A percentile compares a stretch with the other conserved stretches of the same genome.
These are phyloP conservation scores for Neurospora crassa DNA, from an alignment of 2,329 filamentous ascomycete genomes.

Conservation along the genomic window DNA sequence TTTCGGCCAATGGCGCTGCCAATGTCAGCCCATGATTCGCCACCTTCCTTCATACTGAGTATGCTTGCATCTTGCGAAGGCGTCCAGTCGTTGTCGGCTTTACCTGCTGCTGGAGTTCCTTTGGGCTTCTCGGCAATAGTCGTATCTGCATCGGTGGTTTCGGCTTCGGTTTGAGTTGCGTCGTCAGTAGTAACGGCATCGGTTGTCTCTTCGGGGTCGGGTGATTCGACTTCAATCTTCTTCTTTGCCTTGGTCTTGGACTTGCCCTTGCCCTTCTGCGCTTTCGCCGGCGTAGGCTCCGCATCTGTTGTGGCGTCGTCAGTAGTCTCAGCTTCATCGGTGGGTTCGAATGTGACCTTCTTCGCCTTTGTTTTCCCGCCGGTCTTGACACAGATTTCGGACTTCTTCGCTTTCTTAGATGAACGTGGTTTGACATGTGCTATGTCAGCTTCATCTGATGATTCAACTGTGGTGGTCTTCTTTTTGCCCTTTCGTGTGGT, in stretches of 20 bases:
- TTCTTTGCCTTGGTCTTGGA: neutral
- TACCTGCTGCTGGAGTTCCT: neutral
- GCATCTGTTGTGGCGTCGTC: neutral
- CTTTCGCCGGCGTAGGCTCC: neutral
- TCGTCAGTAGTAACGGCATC: neutral
- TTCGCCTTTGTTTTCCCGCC: neutral
- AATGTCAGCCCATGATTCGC: slow-evolving; percentile 11
- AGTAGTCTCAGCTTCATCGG: slow-evolving; percentile 1
- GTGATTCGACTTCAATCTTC: neutral
- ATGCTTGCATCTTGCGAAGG: slow-evolving; percentile 12
- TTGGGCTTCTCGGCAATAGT: neutral
- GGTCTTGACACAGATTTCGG: neutral
- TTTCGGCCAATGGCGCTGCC: slow-evolving; percentile 1
- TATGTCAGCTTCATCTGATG: neutral
- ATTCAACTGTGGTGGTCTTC: neutral
- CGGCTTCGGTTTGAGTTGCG: neutral
- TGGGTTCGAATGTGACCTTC: neutral
- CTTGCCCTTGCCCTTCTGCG: neutral
- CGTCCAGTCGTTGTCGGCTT: slow-evolving; percentile 10
- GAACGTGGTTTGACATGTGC: neutral
- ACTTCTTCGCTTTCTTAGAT: neutral
- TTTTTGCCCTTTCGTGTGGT: neutral
- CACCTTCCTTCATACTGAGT: slow-evolving; percentile 12
- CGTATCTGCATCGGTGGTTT: neutral
- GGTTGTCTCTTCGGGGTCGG: neutral